These are phyloP conservation scores for Drechslera avenae DNA, from an alignment of 2,329 filamentous ascomycete genomes.

Conservation along the genomic window DNA sequence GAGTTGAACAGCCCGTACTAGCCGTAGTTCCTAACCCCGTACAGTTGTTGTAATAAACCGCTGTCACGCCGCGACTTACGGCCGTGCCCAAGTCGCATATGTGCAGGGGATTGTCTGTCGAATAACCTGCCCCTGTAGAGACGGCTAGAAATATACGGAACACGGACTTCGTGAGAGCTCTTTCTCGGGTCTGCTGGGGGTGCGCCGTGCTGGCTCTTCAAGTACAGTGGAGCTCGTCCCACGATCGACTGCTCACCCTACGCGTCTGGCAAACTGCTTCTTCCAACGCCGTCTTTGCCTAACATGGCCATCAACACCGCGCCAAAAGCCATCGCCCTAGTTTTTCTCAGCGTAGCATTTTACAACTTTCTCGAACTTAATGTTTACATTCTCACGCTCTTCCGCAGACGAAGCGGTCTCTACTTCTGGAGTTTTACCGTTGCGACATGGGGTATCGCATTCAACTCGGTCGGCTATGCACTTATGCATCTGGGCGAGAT, in stretches of 20 bases:
- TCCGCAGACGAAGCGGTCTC: constrained; percentile 52
- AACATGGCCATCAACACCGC: constrained; percentile 5
- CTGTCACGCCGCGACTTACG: not conserved
- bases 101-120: not conserved
- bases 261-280: constrained; percentile 5
- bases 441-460: constrained; percentile 50
- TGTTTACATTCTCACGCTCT: constrained; percentile 52
- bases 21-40: not conserved
- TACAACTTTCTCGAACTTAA: constrained; percentile 52
- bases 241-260: constrained; percentile 7
- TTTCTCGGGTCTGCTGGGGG: not conserved
- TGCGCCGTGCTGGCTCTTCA: constrained; percentile 2
- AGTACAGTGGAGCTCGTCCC: constrained; percentile 8
- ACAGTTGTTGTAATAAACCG: not conserved
- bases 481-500: constrained; percentile 49
- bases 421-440: constrained; percentile 57
- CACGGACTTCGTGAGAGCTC: not conserved
- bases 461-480: constrained; percentile 53
- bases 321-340: constrained; percentile 17
- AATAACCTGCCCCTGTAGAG: not conserved
- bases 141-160: constrained; percentile 3
- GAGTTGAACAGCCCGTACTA: not conserved
- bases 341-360: constrained; percentile 33
- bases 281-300: not conserved
- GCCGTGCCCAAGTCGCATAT: not conserved